Conservation (phyloP, 352 stramenopile species). For the Pelagophyceae sp. region DNA sequence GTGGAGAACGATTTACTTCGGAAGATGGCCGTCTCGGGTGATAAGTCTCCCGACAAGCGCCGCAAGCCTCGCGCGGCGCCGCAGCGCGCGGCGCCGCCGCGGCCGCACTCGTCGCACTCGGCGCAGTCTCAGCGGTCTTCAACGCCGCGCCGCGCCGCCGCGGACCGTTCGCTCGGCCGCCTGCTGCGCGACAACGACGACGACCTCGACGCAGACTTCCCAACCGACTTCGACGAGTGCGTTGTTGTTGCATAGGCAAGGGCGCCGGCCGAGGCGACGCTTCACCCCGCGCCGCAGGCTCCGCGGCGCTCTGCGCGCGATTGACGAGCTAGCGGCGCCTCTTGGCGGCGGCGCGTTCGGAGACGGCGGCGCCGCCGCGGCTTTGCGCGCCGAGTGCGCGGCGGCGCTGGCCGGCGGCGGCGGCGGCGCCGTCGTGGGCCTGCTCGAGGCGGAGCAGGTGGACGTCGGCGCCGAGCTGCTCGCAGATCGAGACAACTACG, state of each 20-base stretch:
- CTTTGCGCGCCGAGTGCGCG: neutral
- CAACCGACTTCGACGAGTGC: too few species aligned
- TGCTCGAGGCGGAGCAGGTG: constrained; percentile 16
- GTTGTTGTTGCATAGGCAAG: too few species aligned
- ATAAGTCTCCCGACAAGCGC: neutral
- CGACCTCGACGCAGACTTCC: neutral
- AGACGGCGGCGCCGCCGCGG: constrained; percentile 5
- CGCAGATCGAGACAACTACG: neutral
- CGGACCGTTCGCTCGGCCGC: neutral
- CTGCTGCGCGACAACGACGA: neutral
- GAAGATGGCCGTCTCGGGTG: neutral
- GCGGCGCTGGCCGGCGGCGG: neutral
- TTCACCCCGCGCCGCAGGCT: too few species aligned
- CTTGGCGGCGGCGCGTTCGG: neutral
- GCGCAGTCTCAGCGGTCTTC: too few species aligned
- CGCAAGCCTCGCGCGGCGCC: neutral
- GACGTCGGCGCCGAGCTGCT: neutral
- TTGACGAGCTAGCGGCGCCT: neutral
- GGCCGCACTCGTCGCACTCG: neutral
- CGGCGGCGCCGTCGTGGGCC: neutral
- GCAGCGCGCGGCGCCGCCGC: neutral
- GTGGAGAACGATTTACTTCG: constrained; percentile 23
- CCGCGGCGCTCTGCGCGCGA: neutral
- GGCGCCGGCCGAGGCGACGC: too few species aligned
- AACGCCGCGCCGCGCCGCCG: neutral